A percentile compares a stretch with the other conserved stretches of the same genome.
Conservation (phyloP, 176 grass and related monocot species). For the Lolium perenne region DNA sequence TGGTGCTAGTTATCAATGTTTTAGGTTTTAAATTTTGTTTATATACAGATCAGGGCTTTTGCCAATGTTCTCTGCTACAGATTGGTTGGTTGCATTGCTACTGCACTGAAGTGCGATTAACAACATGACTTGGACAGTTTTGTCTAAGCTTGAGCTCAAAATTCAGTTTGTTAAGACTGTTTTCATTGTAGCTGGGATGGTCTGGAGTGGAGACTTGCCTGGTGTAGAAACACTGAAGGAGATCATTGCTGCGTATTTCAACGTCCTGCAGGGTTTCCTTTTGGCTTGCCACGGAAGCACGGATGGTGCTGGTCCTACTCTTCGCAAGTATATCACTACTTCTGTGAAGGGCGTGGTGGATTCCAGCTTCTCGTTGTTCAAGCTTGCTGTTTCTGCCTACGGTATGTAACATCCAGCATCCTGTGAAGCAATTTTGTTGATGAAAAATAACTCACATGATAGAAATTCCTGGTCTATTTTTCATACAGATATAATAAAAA, state of each 20-base stretch:
- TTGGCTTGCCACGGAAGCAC: slow-evolving; percentile 84
- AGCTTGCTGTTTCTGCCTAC: slow-evolving; percentile 68
- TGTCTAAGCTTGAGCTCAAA: too few relatives aligned
- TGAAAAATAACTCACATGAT: not conserved
- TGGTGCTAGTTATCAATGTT: too few relatives aligned
- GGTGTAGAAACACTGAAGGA: slow-evolving; percentile 68
- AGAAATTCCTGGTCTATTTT: slow-evolving; percentile 14
- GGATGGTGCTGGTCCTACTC: slow-evolving; percentile 74
- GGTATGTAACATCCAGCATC: slow-evolving; percentile 49
- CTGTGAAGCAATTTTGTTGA: slow-evolving; percentile 13
- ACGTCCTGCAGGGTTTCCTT: slow-evolving; percentile 85
- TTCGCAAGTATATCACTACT: slow-evolving; percentile 69
- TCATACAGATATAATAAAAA: not conserved
- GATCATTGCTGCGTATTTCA: slow-evolving; percentile 80
- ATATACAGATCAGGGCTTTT: too few relatives aligned
- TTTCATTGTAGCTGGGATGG: slow-evolving; percentile 73
- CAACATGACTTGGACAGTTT: too few relatives aligned
- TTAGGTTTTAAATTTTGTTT: too few relatives aligned
- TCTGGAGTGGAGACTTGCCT: slow-evolving; percentile 84
- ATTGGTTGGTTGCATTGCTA: too few relatives aligned
- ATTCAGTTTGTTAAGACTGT: too few relatives aligned
- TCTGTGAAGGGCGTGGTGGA: slow-evolving; percentile 71
- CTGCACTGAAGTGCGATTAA: too few relatives aligned
- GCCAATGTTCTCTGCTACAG: too few relatives aligned
- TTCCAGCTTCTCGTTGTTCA: slow-evolving; percentile 81